Evolutionary conservation across 495 filamentous ascomycete species (phyloP).

Genomic region (Evernia prunastri): DNA sequence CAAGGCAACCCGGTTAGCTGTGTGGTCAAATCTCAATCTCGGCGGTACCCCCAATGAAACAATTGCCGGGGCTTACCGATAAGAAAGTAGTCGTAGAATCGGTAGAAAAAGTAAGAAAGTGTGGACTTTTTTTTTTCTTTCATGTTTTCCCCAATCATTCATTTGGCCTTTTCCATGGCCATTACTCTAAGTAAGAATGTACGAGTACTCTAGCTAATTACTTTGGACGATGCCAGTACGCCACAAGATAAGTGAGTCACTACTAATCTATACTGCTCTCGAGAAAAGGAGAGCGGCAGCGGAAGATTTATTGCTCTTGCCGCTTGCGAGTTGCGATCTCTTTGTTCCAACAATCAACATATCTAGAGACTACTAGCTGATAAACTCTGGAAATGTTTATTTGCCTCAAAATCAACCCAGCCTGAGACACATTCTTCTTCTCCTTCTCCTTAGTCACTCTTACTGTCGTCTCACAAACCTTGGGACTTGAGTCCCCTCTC

Average conservation of each 20-base stretch:
- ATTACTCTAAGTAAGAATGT: too few species aligned
- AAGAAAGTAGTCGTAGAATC: too few species aligned
- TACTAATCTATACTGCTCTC: not conserved
- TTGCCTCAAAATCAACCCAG: not conserved
- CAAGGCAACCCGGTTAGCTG: too few species aligned
- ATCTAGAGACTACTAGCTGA: too few species aligned
- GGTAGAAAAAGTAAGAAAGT: too few species aligned
- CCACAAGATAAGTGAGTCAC: not conserved
- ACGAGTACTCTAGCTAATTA: too few species aligned
- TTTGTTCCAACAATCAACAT: constrained; percentile 16
- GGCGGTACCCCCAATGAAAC: too few species aligned
- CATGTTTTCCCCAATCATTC: not conserved
- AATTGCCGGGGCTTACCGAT: not conserved
- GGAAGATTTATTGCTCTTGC: constrained; percentile 12
- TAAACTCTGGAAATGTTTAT: too few species aligned
- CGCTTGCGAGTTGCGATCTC: constrained; percentile 14
- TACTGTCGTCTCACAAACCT: not conserved
- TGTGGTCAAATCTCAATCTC: too few species aligned
- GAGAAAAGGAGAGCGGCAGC: constrained; percentile 12
- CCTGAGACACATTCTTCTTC: not conserved
- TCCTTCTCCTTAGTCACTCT: too few species aligned
- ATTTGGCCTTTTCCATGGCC: not conserved
- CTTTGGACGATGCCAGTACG: too few species aligned
- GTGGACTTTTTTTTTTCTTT: too few species aligned
- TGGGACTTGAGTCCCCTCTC: not conserved